phyloP scores from a whole-genome alignment of 257 asterid genomes.

The Nicotiana paniculata region DNA sequence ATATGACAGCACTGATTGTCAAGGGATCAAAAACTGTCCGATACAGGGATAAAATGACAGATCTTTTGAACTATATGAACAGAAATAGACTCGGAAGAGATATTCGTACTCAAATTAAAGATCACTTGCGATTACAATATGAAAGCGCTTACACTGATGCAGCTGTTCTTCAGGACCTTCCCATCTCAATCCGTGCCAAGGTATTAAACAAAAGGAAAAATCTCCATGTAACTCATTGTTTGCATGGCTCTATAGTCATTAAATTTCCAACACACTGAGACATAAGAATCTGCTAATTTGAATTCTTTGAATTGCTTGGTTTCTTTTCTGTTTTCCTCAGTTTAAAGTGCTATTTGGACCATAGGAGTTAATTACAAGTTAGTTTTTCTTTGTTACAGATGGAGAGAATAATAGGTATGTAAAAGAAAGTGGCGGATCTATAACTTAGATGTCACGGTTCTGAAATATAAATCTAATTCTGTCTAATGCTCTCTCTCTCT shows the following conservation, averaged over 20 bases:
- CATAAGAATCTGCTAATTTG: neutral
- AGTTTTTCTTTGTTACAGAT: neutral
- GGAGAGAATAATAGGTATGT: neutral
- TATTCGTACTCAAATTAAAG: slow-evolving; percentile 81
- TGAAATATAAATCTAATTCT: neutral
- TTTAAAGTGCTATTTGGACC: neutral
- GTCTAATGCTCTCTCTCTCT: neutral
- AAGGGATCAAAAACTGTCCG: slow-evolving; percentile 92
- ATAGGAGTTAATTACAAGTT: neutral
- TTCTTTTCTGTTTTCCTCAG: neutral
- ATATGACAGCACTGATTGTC: slow-evolving; percentile 95
- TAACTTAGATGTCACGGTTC: neutral
- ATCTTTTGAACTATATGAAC: slow-evolving; percentile 73
- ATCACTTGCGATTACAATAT: slow-evolving; percentile 81
- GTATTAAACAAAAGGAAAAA: slow-evolving; percentile 25
- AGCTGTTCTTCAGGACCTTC: slow-evolving; percentile 77
- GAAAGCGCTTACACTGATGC: slow-evolving; percentile 80
- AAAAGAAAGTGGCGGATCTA: neutral
- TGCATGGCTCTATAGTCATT: neutral
- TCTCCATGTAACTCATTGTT: neutral
- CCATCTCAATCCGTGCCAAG: slow-evolving; percentile 87
- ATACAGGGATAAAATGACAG: slow-evolving; percentile 88
- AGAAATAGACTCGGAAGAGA: slow-evolving; percentile 68
- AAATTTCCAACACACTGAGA: neutral
- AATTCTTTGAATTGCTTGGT: neutral